Conservation (phyloP, 176 grass and related monocot species). For the maize (Zea mays) region Zm-B73-REFERENCE-NAM-5.0 NC_050096.1:292012001-292012500, state of each 20-base stretch:
- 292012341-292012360: conserved; percentile 20
- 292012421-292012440: conserved; percentile 75
- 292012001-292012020: background rate
- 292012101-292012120: background rate
- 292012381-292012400: conserved; percentile 74
- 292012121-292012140: background rate
- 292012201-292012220: conserved; percentile 25
- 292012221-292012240: conserved; percentile 76
- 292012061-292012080: background rate
- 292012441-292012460: conserved; percentile 70
- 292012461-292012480: conserved; percentile 29
- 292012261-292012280: conserved; percentile 82
- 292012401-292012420: conserved; percentile 63
- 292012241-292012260: conserved; percentile 90
- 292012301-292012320: background rate
- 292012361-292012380: conserved; percentile 53
- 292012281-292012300: conserved; percentile 65
- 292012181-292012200: conserved; percentile 37
- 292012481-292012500: conserved; percentile 19
- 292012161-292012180: conserved; percentile 12
- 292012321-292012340: background rate
- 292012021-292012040: background rate
- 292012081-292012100: background rate
- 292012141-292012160: background rate
- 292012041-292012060: background rate